These are phyloP conservation scores for Rhodotorula graminis DNA, from an alignment of 768 basidiomycete genomes.

Conservation along the genomic window DNA sequence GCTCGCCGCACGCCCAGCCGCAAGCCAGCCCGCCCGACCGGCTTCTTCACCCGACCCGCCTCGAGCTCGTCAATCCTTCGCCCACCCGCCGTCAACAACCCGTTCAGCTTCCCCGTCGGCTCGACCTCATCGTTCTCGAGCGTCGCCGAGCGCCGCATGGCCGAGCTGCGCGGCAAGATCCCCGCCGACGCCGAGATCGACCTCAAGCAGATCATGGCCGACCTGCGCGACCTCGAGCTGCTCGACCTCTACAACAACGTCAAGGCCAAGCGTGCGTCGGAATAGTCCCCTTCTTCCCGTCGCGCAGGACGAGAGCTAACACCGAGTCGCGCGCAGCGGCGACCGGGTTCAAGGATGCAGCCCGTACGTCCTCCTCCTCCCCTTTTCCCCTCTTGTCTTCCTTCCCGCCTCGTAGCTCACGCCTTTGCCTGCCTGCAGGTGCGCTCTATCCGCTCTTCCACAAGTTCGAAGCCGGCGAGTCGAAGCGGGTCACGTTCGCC, in stretches of 20 bases:
- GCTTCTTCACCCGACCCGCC: not conserved
- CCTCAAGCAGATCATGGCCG: constrained; percentile 20
- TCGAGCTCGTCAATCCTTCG: not conserved
- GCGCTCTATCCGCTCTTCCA: constrained; percentile 31
- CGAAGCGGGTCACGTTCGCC: constrained; percentile 10
- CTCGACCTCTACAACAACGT: constrained; percentile 2
- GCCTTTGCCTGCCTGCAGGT: not conserved
- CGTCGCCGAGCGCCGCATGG: not conserved
- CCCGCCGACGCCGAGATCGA: constrained; percentile 1
- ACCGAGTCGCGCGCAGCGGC: not conserved
- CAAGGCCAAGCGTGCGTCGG: not conserved
- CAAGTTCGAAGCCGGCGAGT: constrained; percentile 11
- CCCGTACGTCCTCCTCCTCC: not conserved
- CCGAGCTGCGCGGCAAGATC: not conserved
- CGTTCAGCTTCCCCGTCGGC: not conserved
- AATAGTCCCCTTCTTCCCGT: accelerated
- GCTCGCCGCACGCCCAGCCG: not conserved
- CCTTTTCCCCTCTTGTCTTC: not conserved
- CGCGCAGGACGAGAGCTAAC: too few relatives aligned
- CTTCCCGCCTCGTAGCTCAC: too few relatives aligned
- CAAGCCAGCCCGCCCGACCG: not conserved
- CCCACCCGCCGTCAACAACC: not conserved
- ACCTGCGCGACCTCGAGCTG: constrained; percentile 28
- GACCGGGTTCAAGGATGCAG: not conserved
- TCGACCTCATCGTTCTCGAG: not conserved